Base-by-base conservation (phyloP, 2,329 filamentous ascomycete genomes). In the Boeremia lycopersici region DNA sequence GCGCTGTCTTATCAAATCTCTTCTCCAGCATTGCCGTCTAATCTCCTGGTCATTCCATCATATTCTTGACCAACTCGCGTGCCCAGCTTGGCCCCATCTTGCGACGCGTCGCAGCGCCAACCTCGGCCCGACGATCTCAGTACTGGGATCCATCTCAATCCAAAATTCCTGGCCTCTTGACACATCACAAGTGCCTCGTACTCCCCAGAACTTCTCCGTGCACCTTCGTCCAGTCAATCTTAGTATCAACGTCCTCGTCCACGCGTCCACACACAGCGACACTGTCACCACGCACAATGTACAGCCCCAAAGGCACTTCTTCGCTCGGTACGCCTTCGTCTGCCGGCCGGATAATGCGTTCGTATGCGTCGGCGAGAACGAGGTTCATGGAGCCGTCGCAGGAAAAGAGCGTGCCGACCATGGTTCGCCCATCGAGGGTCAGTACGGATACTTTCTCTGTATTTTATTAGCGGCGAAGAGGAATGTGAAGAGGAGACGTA, bases 371-470 rank as follows among this genome's bases (percentile, higher is more conserved):
- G 63, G 87, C 85, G 11, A 99, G 83, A 25, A 98, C 92, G 59
- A 99, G 80, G 77, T 99, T 99, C 63, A 95, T 98, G 69, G 89
- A 86, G 76, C 96, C 88, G 76, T 99, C 95, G 72, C 89, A 92
- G 39, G 90, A 91, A 43, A 93, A 81, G 48, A 99, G 86, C 2
- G 83, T 93, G 56, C 95, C 95, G 63, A 77, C 74, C 56, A 82
- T 75, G 41, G 91, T 96, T 67, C 93, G 88, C 46, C 93, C 95
- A 77, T 98, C 95, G 65, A 91, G 89, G 26, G 95, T 98, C 61
- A 98, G 85, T 70, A 98, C 89, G 54, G 93, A 83, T 66, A 98
- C 91, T 77, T 91, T 96, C 78, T 96, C 95, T 97, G 38, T 2
- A 36, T 15, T 4, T 13, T 6, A 41, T 62, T 68, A 61, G 60